Evolutionary conservation across 139 green algal species (phyloP).

Genomic region (Chlamydomonas schloesseri): DNA sequence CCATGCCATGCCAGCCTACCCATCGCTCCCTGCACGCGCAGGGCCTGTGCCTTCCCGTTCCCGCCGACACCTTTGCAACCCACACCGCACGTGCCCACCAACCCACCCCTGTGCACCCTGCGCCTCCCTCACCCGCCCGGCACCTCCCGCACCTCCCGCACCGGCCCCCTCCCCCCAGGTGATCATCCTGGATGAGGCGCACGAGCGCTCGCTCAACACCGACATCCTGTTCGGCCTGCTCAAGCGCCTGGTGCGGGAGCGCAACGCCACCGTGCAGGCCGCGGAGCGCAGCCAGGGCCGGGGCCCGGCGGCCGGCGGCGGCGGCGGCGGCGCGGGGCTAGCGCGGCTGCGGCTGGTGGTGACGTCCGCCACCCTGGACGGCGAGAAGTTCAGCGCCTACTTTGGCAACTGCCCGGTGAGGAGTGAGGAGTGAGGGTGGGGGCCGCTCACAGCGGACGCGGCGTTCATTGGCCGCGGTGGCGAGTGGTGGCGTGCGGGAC

Average conservation of each 20-base stretch:
- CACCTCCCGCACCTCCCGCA: not conserved
- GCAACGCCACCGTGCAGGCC: not conserved
- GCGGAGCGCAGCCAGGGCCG: not conserved
- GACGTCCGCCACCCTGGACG: constrained; percentile 93
- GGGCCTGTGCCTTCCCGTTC: too few relatives aligned
- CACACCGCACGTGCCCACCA: too few relatives aligned
- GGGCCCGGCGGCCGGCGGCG: not conserved
- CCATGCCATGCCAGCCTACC: too few relatives aligned
- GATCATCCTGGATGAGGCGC: constrained; percentile 96
- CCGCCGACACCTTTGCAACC: too few relatives aligned
- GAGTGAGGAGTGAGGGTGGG: not conserved
- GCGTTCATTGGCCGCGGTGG: too few relatives aligned
- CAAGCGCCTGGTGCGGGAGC: constrained; percentile 71
- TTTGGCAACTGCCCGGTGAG: constrained; percentile 85
- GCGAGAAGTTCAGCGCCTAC: constrained; percentile 90
- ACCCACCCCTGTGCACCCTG: too few relatives aligned
- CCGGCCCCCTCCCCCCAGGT: constrained; percentile 45
- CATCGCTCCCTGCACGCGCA: too few relatives aligned
- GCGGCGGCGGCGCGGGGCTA: not conserved
- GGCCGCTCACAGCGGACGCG: too few relatives aligned
- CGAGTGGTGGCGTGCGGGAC: too few relatives aligned
- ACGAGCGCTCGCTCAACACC: constrained; percentile 96
- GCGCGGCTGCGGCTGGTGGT: constrained; percentile 84
- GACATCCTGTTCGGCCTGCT: constrained; percentile 98
- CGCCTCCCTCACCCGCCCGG: too few relatives aligned